Percentiles rank a stretch among this genome's conserved stretches.
phyloP scores from a whole-genome alignment of 2,329 filamentous ascomycete species.

The Nigrospora sphaerica region DNA sequence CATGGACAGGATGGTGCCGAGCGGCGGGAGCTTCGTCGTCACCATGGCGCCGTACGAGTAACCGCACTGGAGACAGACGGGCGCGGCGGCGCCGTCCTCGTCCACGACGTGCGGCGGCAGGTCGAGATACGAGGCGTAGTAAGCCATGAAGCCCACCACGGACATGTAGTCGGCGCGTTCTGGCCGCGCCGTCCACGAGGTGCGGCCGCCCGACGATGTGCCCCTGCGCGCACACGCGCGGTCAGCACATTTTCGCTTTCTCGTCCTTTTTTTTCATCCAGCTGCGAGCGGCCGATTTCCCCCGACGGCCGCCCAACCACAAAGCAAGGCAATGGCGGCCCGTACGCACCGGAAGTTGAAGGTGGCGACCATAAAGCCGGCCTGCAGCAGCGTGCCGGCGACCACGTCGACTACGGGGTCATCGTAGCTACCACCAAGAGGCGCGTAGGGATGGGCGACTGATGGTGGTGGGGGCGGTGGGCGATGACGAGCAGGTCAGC shows the following conservation, averaged over 20 bases:
- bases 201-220: constrained; percentile 68
- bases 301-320: neutral
- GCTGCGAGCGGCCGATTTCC: too few relatives aligned
- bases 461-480: constrained; percentile 42
- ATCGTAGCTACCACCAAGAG: constrained; percentile 78
- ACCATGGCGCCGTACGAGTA: constrained; percentile 92
- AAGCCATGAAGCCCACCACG: constrained; percentile 70
- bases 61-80: constrained; percentile 58
- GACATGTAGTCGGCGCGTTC: constrained; percentile 80
- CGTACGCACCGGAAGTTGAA: constrained; percentile 79
- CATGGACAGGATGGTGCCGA: constrained; percentile 49
- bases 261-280: too few relatives aligned
- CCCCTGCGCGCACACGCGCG: constrained; percentile 54
- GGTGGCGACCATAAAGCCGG: constrained; percentile 71
- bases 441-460: constrained; percentile 85
- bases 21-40: constrained; percentile 62
- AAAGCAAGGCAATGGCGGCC: neutral
- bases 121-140: constrained; percentile 60
- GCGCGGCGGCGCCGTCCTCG: constrained; percentile 9
- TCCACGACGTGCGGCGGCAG: constrained; percentile 11
- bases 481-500: too few relatives aligned
- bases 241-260: too few relatives aligned
- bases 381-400: constrained; percentile 55
- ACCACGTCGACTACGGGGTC: constrained; percentile 69
- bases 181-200: constrained; percentile 79